phyloP scores from a whole-genome alignment of 768 basidiomycete genomes.

The Harrya chromipes region DNA sequence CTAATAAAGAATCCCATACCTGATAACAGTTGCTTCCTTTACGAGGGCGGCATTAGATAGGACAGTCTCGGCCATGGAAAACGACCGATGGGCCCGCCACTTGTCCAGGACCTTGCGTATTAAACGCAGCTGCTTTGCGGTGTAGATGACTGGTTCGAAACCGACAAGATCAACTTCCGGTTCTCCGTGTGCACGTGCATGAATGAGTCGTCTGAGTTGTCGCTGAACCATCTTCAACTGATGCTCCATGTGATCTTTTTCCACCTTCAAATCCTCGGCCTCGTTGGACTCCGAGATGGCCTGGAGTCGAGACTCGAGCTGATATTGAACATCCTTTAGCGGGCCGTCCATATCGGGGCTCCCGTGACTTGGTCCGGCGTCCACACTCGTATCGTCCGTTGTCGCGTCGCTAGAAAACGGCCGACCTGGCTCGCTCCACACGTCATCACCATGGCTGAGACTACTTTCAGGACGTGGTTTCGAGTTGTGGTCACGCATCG shows the following conservation, averaged over 20 bases:
- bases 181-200: conserved; percentile 77
- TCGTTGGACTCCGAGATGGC: conserved; percentile 66
- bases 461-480: conserved; percentile 89
- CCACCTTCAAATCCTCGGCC: conserved; percentile 82
- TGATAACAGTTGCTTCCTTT: conserved; percentile 95
- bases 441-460: conserved; percentile 78
- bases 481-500: conserved; percentile 74
- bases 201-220: conserved; percentile 79
- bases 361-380: conserved; percentile 52
- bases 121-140: conserved; percentile 75
- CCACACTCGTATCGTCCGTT: conserved; percentile 87
- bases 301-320: conserved; percentile 66
- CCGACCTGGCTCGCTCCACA: conserved; percentile 88
- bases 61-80: conserved; percentile 90
- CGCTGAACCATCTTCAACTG: conserved; percentile 76
- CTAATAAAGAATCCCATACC: conserved; percentile 40
- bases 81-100: conserved; percentile 82
- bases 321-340: conserved; percentile 68
- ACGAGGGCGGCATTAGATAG: conserved; percentile 80
- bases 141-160: conserved; percentile 82
- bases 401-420: conserved; percentile 72
- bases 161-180: conserved; percentile 55
- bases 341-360: conserved; percentile 68
- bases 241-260: conserved; percentile 92
- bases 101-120: conserved; percentile 79